Evolutionary conservation across 2,329 filamentous ascomycete genomes (phyloP).

Genomic region (Rosellinia necatrix): DNA sequence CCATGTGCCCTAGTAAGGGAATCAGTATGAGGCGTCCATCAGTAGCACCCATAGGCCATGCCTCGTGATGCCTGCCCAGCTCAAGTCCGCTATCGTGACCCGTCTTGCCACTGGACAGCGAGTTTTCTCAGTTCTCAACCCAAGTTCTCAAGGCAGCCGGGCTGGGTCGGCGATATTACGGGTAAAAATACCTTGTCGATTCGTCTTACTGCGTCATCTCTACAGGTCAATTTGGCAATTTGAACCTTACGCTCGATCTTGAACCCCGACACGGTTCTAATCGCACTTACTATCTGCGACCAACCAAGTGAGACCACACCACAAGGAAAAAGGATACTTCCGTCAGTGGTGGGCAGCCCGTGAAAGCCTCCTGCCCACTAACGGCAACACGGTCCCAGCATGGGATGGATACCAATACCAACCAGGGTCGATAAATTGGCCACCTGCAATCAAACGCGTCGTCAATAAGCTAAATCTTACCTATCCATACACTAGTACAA

Average conservation of each 20-base stretch:
- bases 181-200: neutral
- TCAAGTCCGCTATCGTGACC: too few species aligned
- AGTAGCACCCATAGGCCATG: too few species aligned
- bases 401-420: neutral
- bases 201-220: conserved; percentile 6
- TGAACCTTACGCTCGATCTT: neutral
- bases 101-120: too few species aligned
- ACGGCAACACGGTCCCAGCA: neutral
- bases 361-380: neutral
- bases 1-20: too few species aligned
- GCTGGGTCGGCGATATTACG: conserved; percentile 5
- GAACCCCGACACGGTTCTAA: neutral
- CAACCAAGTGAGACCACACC: neutral
- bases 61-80: too few species aligned
- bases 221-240: neutral
- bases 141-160: neutral
- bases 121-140: neutral
- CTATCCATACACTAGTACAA: too few species aligned
- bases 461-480: neutral
- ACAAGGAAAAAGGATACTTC: neutral
- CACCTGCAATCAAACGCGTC: neutral
- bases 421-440: neutral
- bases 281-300: neutral
- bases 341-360: neutral
- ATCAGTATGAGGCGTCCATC: too few species aligned